A percentile compares a stretch with the other conserved stretches of the same genome.
These are phyloP conservation scores for Ziziphus jujuba DNA, from an alignment of 306 rosid genomes.

Conservation along the genomic window DNA sequence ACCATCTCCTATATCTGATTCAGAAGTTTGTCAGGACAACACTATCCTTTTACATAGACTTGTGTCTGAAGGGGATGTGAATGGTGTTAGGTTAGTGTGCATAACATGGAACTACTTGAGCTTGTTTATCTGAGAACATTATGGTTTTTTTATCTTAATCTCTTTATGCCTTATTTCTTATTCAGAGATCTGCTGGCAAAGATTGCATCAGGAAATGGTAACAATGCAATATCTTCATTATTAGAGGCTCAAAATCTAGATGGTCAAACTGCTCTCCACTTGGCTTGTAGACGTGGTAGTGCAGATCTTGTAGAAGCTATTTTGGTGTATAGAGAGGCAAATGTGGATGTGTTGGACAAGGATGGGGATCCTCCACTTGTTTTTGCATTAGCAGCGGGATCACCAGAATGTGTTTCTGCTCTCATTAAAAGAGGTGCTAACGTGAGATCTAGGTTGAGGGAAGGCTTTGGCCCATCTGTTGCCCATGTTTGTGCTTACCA, in stretches of 20 bases:
- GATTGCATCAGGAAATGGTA: conserved; percentile 64
- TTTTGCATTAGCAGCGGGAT: conserved; percentile 97
- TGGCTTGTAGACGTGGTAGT: conserved; percentile 95
- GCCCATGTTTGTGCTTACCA: conserved; percentile 98
- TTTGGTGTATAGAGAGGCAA: conserved; percentile 72
- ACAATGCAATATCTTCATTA: conserved; percentile 53
- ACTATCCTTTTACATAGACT: conserved; percentile 72
- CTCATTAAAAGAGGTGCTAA: conserved; percentile 83
- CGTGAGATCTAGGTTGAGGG: conserved; percentile 83
- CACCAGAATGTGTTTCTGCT: conserved; percentile 82
- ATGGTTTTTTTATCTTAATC: conserved; percentile 19
- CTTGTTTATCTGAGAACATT: conserved; percentile 17
- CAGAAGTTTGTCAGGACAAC: conserved; percentile 55
- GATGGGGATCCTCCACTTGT: conserved; percentile 99
- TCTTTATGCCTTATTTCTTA: conserved; percentile 18
- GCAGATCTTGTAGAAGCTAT: conserved; percentile 88
- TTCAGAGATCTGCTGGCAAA: conserved; percentile 75
- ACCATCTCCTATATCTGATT: conserved; percentile 54
- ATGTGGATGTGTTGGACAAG: conserved; percentile 90
- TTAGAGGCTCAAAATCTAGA: conserved; percentile 86
- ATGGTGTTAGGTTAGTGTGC: conserved; percentile 80
- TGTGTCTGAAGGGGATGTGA: conserved; percentile 80
- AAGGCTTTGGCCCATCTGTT: conserved; percentile 91
- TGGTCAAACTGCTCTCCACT: conserved; percentile 97
- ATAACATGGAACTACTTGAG: conserved; percentile 20